Conservation (phyloP, 495 filamentous ascomycete species). For the Podospora sp. region DNA sequence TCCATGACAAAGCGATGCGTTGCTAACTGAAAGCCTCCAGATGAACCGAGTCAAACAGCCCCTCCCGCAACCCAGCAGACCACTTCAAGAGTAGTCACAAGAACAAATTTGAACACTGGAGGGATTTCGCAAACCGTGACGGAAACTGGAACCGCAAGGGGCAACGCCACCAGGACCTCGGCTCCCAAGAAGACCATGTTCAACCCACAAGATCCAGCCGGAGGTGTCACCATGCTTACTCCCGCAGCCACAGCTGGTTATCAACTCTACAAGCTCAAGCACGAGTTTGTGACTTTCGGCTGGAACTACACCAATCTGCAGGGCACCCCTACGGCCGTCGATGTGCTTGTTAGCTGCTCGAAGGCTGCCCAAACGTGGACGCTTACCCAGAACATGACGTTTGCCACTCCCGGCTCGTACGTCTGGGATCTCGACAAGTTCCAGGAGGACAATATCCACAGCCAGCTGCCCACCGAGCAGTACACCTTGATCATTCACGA, state of each 20-base stretch:
- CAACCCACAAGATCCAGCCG: conserved; percentile 64
- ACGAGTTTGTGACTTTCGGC: conserved; percentile 74
- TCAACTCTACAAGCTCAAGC: conserved; percentile 83
- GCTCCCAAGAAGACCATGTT: conserved; percentile 50
- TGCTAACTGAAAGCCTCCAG: conserved; percentile 11
- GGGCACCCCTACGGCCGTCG: conserved; percentile 73
- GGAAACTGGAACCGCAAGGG: conserved; percentile 19
- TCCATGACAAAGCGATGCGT: conserved; percentile 25
- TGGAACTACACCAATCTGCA: conserved; percentile 96
- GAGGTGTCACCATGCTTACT: conserved; percentile 80
- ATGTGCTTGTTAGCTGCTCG: conserved; percentile 80
- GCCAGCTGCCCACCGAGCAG: conserved; percentile 66
- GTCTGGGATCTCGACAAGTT: conserved; percentile 82
- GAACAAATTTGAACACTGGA: conserved; percentile 42
- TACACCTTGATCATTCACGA: conserved; percentile 90
- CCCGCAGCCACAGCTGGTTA: conserved; percentile 60
- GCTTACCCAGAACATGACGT: conserved; percentile 58
- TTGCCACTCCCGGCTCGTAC: conserved; percentile 42
- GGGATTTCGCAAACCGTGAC: conserved; percentile 18
- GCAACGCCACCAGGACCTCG: conserved; percentile 30
- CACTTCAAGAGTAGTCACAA: neutral
- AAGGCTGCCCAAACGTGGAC: conserved; percentile 47
- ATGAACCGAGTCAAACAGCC: conserved; percentile 17
- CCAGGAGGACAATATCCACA: conserved; percentile 59
- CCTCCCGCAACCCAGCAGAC: conserved; percentile 23